Conservation (phyloP, 768 basidiomycete genomes). For the Coprinopsis strossmayeri region DNA sequence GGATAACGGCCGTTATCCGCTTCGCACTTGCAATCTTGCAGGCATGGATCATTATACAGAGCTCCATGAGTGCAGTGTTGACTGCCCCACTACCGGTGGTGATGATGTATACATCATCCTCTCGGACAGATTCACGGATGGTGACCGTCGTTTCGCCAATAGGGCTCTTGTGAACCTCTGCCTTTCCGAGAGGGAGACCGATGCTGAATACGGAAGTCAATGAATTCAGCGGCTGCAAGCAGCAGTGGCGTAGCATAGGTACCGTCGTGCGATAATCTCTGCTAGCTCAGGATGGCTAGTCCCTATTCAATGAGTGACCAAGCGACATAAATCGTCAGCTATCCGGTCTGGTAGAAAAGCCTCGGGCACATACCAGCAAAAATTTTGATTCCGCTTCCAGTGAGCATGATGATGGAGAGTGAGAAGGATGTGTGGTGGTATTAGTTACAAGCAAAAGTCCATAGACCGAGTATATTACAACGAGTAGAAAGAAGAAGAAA, state of each 20-base stretch:
- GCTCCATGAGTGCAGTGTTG: constrained; percentile 95
- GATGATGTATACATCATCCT: constrained; percentile 98
- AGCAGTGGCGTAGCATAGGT: constrained; percentile 23
- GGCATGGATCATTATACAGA: constrained; percentile 98
- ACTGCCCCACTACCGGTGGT: constrained; percentile 84
- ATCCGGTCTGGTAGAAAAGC: constrained; percentile 5
- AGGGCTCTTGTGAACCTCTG: constrained; percentile 81
- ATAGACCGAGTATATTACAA: constrained; percentile 16
- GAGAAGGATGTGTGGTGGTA: constrained; percentile 7
- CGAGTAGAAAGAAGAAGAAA: constrained; percentile 7
- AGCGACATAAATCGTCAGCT: constrained; percentile 6
- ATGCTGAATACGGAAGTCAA: constrained; percentile 47
- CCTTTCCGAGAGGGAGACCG: constrained; percentile 82
- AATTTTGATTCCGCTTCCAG: constrained; percentile 51
- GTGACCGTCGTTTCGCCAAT: constrained; percentile 90
- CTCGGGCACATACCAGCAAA: constrained; percentile 38
- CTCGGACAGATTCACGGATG: constrained; percentile 92
- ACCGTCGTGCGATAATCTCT: constrained; percentile 90
- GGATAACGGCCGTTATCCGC: constrained; percentile 97
- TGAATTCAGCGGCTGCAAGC: constrained; percentile 14
- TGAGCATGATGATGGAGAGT: constrained; percentile 32
- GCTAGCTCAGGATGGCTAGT: constrained; percentile 95
- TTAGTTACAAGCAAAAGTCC: constrained; percentile 10
- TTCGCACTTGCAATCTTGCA: constrained; percentile 99
- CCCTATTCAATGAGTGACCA: constrained; percentile 38